Conservation (phyloP, 495 filamentous ascomycete genomes). For the Penicillium verhagenii region DNA sequence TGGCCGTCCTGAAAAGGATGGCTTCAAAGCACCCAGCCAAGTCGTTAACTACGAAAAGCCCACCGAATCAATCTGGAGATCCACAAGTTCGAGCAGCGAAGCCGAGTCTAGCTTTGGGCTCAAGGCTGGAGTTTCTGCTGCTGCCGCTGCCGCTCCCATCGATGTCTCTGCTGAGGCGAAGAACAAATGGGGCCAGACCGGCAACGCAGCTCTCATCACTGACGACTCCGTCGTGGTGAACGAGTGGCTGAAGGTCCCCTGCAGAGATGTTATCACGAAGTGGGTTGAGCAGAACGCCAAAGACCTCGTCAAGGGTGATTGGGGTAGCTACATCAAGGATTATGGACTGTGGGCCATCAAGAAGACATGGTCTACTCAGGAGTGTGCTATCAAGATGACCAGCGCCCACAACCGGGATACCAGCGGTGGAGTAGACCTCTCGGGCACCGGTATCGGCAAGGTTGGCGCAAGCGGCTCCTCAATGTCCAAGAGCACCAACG, state of each 20-base stretch:
- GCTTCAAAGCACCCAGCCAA: background rate
- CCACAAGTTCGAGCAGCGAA: slow-evolving; percentile 4
- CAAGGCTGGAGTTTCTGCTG: slow-evolving; percentile 8
- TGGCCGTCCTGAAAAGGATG: slow-evolving; percentile 10
- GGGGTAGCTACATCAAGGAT: slow-evolving; percentile 3
- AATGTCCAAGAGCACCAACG: slow-evolving; percentile 1
- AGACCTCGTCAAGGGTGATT: slow-evolving; percentile 2
- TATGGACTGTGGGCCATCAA: slow-evolving; percentile 15
- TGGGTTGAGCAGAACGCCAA: slow-evolving; percentile 13
- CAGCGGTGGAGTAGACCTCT: slow-evolving; percentile 13
- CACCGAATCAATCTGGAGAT: slow-evolving; percentile 1
- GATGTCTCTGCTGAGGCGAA: slow-evolving; percentile 15
- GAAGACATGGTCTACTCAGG: slow-evolving; percentile 8
- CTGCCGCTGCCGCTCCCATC: slow-evolving; percentile 1
- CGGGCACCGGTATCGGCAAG: slow-evolving; percentile 13
- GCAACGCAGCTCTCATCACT: slow-evolving; percentile 11
- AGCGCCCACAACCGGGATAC: slow-evolving; percentile 8
- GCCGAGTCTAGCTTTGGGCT: slow-evolving; percentile 2
- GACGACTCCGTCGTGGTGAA: background rate
- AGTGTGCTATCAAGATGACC: slow-evolving; percentile 10
- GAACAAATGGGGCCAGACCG: slow-evolving; percentile 4
- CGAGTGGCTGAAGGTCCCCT: slow-evolving; percentile 2
- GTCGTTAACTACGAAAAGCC: background rate
- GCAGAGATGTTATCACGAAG: background rate
- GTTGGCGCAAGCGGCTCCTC: slow-evolving; percentile 3